phyloP scores from a whole-genome alignment of 768 basidiomycete species.

The Pleurotus ostreatus region DNA sequence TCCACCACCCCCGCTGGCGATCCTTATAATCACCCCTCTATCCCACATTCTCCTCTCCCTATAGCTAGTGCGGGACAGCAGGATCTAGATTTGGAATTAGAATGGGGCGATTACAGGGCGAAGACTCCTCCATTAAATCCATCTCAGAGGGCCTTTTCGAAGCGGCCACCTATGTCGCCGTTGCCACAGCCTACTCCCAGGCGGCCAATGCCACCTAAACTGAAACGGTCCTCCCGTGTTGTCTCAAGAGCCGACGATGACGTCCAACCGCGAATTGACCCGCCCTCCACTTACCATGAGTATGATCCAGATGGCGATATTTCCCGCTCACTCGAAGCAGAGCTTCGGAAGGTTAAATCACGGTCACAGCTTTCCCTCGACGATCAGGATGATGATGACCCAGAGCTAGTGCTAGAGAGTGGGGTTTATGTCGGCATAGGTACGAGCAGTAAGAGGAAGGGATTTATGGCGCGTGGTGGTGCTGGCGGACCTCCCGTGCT shows the following conservation, averaged over 20 bases:
- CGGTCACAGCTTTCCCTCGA: slow-evolving; percentile 13
- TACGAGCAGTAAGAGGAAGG: slow-evolving; percentile 44
- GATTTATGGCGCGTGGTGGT: slow-evolving; percentile 74
- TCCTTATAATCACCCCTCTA: slow-evolving; percentile 3
- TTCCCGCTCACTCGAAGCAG: slow-evolving; percentile 47
- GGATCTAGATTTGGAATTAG: no score
- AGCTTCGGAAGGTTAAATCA: slow-evolving; percentile 44
- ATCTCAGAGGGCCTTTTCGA: slow-evolving; percentile 37
- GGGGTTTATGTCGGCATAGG: slow-evolving; percentile 53
- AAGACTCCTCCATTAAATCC: background rate
- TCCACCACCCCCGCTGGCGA: background rate
- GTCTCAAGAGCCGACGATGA: slow-evolving; percentile 19
- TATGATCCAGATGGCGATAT: background rate
- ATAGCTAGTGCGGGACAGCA: no score
- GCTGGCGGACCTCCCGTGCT: slow-evolving; percentile 68
- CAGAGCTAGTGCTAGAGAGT: slow-evolving; percentile 43
- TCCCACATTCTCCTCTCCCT: background rate
- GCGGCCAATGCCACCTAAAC: slow-evolving; percentile 56
- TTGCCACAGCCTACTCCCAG: slow-evolving; percentile 53
- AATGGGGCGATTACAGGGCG: no score
- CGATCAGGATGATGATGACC: slow-evolving; percentile 30
- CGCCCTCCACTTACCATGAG: background rate
- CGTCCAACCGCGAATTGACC: slow-evolving; percentile 13
- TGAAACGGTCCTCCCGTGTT: slow-evolving; percentile 37
- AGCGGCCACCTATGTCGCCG: slow-evolving; percentile 62